Base-by-base conservation (phyloP, 1,284 basidiomycete species). In the Microbotryum saponariae region DNA sequence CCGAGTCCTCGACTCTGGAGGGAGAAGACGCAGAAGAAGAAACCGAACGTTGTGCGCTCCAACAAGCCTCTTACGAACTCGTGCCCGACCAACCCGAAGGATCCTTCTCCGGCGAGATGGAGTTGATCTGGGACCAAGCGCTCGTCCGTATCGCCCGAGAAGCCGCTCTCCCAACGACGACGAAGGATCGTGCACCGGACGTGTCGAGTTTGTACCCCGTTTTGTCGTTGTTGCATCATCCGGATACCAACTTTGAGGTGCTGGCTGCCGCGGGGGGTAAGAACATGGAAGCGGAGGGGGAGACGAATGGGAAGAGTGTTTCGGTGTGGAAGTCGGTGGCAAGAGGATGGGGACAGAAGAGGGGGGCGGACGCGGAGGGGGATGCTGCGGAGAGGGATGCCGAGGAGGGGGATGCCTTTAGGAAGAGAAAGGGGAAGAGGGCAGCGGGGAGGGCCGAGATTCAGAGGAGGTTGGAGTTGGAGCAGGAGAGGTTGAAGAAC, bases 191-290 rank as follows among this genome's bases (percentile, higher is more conserved):
- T 23, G 58, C 50, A 37, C 66, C 70, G 33, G 42, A 25, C 8
- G 45, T 61, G 23, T 33, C 48, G 5, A 56, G 57, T 6, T 64
- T 72, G 18, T 72, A 68, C 61, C 69, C 69, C 7, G 63, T 67
- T 21, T 56, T 70, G 9, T 58, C 60, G 33, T 57, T 70, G 21
- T 48, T 72, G 12, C 66, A 64, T 31, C 65, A 67, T 49, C 65
- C 65, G 25, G 65, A 63, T 7, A 60, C 64, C 23, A 56, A 58
- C 6, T 53, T 46, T 14, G 58, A 59, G 12, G 49, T 23, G 3
- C 20, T 21, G 42, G 58, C 29, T 33, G 51, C 46, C 51, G 33
- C 6, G 6, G 42, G 21, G 47, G 12, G 21, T 14, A 18, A 29
- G 27, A n/a, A 47, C 42, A 49, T 29, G 20, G 45, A 42, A n/a